These are phyloP conservation scores for Monotropa hypopitys DNA, from an alignment of 179 eudicot genomes.

Conservation along the genomic window DNA sequence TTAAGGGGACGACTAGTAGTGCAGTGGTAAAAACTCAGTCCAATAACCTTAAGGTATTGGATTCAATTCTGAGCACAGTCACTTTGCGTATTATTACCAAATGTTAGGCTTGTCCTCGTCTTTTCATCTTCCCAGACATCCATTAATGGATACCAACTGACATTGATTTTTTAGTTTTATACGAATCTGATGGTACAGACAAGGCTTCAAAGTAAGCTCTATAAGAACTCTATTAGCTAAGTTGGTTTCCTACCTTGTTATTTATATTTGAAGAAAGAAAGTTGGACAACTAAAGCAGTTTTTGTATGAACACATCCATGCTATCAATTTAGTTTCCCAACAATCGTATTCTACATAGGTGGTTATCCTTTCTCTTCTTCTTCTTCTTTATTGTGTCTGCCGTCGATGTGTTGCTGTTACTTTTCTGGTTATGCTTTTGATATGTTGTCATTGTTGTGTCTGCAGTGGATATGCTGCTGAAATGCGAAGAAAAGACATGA, in stretches of 20 bases:
- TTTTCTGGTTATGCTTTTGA: no score
- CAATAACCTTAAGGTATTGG: no score
- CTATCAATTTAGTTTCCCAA: not conserved
- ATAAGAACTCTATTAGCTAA: not conserved
- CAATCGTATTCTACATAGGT: not conserved
- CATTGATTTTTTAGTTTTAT: no score
- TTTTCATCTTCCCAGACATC: no score
- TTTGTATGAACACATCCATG: not conserved
- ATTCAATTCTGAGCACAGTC: no score
- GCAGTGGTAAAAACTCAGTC: no score
- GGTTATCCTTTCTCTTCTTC: not conserved
- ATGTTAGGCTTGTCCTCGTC: no score
- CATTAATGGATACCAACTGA: no score
- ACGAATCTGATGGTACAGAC: not conserved
- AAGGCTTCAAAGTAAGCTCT: not conserved
- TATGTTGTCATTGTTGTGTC: no score
- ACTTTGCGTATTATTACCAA: no score
- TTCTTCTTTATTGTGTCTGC: slow-evolving; percentile 6
- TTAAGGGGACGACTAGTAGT: no score
- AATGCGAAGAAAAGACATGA: slow-evolving; percentile 25
- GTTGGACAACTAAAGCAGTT: not conserved
- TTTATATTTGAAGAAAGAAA: not conserved
- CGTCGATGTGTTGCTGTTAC: slow-evolving; percentile 27
- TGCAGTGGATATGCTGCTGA: slow-evolving; percentile 38
- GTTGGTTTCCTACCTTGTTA: not conserved